A percentile compares a stretch with the other conserved stretches of the same genome.
These are phyloP conservation scores for Carallia brachiata DNA, from an alignment of 345 rosid species.

Conservation along the genomic window DNA sequence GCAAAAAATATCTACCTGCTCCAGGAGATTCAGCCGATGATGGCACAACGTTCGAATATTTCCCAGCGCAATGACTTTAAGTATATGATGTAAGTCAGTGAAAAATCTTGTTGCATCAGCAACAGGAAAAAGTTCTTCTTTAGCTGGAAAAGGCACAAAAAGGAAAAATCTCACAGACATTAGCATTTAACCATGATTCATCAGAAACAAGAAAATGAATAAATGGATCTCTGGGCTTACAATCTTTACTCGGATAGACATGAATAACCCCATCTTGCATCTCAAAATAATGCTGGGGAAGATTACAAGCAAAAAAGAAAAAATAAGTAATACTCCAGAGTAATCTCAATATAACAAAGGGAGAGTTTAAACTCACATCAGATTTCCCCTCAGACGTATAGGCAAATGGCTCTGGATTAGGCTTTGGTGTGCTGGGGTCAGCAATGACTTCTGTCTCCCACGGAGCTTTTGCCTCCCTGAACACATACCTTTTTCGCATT, in stretches of 20 bases:
- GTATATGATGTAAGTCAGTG: slow-evolving; percentile 83
- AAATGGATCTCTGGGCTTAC: slow-evolving; percentile 42
- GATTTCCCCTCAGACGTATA: slow-evolving; percentile 73
- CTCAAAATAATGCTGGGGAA: slow-evolving; percentile 79
- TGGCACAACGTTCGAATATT: slow-evolving; percentile 92
- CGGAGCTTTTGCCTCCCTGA: slow-evolving; percentile 82
- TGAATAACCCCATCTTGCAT: slow-evolving; percentile 96
- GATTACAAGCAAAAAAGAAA: slow-evolving; percentile 12
- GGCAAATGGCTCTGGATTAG: slow-evolving; percentile 81
- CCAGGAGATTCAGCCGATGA: slow-evolving; percentile 88
- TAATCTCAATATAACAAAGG: not conserved
- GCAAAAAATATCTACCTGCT: slow-evolving; percentile 55
- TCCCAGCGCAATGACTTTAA: slow-evolving; percentile 84
- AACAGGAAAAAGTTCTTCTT: slow-evolving; percentile 81
- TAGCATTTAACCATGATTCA: slow-evolving; percentile 1
- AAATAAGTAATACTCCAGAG: not conserved
- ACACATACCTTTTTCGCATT: slow-evolving; percentile 74
- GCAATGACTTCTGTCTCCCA: slow-evolving; percentile 95
- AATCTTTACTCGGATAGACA: slow-evolving; percentile 75
- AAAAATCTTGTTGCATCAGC: slow-evolving; percentile 89
- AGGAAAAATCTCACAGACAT: not conserved
- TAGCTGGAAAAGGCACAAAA: slow-evolving; percentile 41
- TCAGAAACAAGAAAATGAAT: slow-evolving; percentile 11
- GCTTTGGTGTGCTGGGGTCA: slow-evolving; percentile 98
- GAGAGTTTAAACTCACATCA: slow-evolving; percentile 48